A percentile compares a stretch with the other conserved stretches of the same genome.
Evolutionary conservation across 208 protist species (phyloP).

Genomic region (Trypanosoma theileri): DNA sequence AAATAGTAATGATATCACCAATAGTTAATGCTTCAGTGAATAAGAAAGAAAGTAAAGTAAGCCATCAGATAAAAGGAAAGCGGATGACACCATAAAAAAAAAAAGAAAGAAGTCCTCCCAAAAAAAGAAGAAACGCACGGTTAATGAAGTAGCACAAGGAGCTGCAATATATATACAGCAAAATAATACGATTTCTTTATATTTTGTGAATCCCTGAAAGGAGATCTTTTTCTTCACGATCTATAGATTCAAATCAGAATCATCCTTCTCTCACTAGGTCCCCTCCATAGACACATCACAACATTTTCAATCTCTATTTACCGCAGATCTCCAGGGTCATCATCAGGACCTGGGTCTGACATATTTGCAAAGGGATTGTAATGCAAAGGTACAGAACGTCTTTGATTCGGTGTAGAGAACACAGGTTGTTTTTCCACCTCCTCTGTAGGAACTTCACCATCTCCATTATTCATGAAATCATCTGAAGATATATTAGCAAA

Average conservation of each 20-base stretch:
- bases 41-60: no score
- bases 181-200: not conserved
- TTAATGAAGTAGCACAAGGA: not conserved
- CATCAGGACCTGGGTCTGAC: not conserved
- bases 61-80: no score
- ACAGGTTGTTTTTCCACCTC: not conserved
- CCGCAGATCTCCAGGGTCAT: not conserved
- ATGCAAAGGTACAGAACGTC: not conserved
- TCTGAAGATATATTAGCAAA: not conserved
- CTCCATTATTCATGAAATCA: not conserved
- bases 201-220: not conserved
- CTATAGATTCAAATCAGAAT: not conserved
- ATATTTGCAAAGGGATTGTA: constrained; percentile 31
- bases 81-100: no score
- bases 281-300: not conserved
- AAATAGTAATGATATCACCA: not conserved
- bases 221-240: constrained; percentile 1
- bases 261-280: not conserved
- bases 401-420: not conserved
- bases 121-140: not conserved
- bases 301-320: not conserved
- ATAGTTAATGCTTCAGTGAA: no score
- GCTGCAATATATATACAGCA: no score
- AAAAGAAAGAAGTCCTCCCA: not conserved
- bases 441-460: not conserved